Evolutionary conservation across 805 yeast genomes (phyloP), one percentile per base, ranked within the genome.

Genomic region (Candida nitratophila): DNA sequence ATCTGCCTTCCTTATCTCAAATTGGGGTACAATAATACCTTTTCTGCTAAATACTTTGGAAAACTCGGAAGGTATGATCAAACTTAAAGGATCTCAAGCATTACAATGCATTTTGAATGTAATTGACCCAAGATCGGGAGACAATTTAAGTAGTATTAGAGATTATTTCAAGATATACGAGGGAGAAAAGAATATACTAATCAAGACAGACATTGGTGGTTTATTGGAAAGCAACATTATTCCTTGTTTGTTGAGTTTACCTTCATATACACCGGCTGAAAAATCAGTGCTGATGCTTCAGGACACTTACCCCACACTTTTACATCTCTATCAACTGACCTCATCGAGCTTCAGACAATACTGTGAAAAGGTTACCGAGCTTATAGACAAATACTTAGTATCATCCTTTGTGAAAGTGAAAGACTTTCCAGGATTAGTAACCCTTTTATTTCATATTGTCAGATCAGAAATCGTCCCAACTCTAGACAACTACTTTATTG

Each of bases 231-330:
- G 50, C 10, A 41, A 59, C 2, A 45, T 63, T 3, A 39, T 50
- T 4, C 65, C 66, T 1, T 51, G 57, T 30, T 39, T 63, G 14
- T 41, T 63, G 27, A 49, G 62, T 5, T 47, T 63, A 31, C 67
- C 67, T 3, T 39, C 57, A 6, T 50, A 57, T 16, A 60, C 64
- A 3, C 60, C 66, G 1, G 48, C 42, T 7, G 43, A 43, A 2
- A 51, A 54, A 30, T 54, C 62, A 9, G 24, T 39, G 1, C 1
- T 21, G 10, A 47, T 61, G 2, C 44, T 63, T 3, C 52, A 55
- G 2, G 16, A 45, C 12, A 55, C 63, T 0, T 63, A 63, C 35
- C 41, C 50, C 14, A 41, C 60, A 0, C 40, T 51, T 8, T 31
- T 58, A 1, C 37, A 42, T 2, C 35, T 62, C 14, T 42, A 47